Conservation (phyloP, 1,284 basidiomycete genomes). For the Coniophora puteana region DNA sequence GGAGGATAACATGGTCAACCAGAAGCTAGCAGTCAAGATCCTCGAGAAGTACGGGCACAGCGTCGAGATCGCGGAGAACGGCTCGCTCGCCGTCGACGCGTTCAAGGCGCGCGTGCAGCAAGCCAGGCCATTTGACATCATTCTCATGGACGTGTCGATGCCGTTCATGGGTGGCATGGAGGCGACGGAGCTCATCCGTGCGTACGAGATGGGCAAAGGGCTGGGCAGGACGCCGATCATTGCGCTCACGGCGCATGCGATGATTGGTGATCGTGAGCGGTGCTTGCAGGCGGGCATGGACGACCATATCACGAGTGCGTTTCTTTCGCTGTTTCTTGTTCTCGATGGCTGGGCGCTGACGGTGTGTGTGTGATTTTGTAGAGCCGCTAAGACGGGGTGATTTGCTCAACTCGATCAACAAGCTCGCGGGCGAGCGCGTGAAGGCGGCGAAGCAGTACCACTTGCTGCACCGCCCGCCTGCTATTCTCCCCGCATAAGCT, state of each 20-base stretch:
- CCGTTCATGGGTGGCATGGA: conserved; percentile 96
- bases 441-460: conserved; percentile 28
- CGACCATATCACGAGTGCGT: conserved; percentile 74
- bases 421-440: conserved; percentile 53
- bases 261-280: conserved; percentile 94
- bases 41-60: conserved; percentile 95
- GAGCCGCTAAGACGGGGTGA: conserved; percentile 75
- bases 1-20: conserved; percentile 98
- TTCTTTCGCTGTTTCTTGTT: background rate
- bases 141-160: conserved; percentile 98
- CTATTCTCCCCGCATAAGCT: conserved; percentile 23
- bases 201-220: conserved; percentile 76
- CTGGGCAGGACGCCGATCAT: conserved; percentile 88
- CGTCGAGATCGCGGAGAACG: conserved; percentile 98
- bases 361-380: conserved; percentile 20
- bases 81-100: conserved; percentile 85
- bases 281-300: conserved; percentile 92
- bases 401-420: conserved; percentile 74
- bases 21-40: conserved; percentile 96
- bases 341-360: conserved; percentile 7
- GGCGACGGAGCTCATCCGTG: conserved; percentile 78
- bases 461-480: conserved; percentile 28
- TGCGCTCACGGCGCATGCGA: conserved; percentile 90
- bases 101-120: conserved; percentile 78
- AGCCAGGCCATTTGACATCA: conserved; percentile 79